Conservation (phyloP, 2,329 filamentous ascomycete species). For the Fusarium sp. region DNA sequence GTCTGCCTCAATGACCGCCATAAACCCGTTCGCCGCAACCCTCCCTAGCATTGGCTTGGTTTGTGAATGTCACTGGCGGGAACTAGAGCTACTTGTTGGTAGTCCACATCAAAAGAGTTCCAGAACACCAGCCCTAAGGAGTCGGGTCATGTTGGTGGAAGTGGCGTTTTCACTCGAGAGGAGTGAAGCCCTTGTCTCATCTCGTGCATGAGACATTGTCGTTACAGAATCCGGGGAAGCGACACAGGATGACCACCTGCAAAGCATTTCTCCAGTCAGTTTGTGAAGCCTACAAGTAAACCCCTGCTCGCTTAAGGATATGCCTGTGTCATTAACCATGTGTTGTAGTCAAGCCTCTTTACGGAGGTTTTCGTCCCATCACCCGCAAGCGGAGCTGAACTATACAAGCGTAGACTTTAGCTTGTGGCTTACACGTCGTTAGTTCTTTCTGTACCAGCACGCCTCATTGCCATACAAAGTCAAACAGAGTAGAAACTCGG, state of each 20-base stretch:
- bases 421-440: background rate
- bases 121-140: background rate
- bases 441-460: background rate
- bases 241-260: background rate
- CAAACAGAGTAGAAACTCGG: background rate
- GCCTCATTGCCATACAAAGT: background rate
- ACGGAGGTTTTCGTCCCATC: constrained; percentile 11
- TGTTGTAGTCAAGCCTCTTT: background rate
- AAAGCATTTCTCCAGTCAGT: background rate
- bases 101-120: background rate
- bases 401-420: background rate
- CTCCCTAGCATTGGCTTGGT: no score
- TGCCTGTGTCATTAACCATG: background rate
- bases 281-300: no score
- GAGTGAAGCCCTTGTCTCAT: background rate
- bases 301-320: no score
- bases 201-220: background rate
- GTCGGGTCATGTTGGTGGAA: background rate
- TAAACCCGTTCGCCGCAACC: no score
- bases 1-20: no score
- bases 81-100: no score
- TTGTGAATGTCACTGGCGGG: background rate
- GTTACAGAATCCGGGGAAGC: background rate
- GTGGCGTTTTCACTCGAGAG: background rate
- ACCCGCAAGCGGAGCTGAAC: background rate